Conservation (phyloP, 768 basidiomycete genomes). For the Boletus rex-veris region DNA sequence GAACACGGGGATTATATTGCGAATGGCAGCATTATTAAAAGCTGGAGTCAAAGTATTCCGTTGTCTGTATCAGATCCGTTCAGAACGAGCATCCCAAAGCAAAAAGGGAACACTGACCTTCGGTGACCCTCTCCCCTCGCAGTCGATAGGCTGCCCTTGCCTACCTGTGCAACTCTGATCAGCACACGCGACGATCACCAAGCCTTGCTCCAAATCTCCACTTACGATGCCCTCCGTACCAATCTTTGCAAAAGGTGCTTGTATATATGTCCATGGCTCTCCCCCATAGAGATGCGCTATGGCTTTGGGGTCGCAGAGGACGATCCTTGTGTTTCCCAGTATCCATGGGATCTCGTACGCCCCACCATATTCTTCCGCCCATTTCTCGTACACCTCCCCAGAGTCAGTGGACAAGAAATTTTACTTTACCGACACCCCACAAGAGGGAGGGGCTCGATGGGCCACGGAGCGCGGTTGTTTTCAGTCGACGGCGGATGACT, state of each 20-base stretch:
- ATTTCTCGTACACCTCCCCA: constrained; percentile 40
- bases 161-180: constrained; percentile 22
- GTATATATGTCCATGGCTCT: constrained; percentile 41
- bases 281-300: constrained; percentile 47
- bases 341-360: constrained; percentile 40
- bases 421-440: constrained; percentile 10
- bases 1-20: constrained; percentile 35
- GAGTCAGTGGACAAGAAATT: constrained; percentile 18
- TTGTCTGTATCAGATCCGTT: constrained; percentile 23
- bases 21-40: constrained; percentile 41
- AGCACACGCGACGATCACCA: neutral
- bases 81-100: neutral
- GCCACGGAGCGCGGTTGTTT: constrained; percentile 22
- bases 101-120: constrained; percentile 23
- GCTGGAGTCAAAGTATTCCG: constrained; percentile 39
- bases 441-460: constrained; percentile 17
- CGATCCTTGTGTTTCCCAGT: constrained; percentile 34
- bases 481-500: constrained; percentile 1
- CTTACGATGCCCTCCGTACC: constrained; percentile 27
- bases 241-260: constrained; percentile 19
- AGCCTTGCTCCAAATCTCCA: neutral
- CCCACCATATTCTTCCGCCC: constrained; percentile 47
- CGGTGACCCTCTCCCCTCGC: constrained; percentile 43
- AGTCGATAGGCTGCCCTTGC: constrained; percentile 36
- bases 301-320: constrained; percentile 49